phyloP scores from a whole-genome alignment of 805 yeast genomes.

The Lachancea sp. region DNA sequence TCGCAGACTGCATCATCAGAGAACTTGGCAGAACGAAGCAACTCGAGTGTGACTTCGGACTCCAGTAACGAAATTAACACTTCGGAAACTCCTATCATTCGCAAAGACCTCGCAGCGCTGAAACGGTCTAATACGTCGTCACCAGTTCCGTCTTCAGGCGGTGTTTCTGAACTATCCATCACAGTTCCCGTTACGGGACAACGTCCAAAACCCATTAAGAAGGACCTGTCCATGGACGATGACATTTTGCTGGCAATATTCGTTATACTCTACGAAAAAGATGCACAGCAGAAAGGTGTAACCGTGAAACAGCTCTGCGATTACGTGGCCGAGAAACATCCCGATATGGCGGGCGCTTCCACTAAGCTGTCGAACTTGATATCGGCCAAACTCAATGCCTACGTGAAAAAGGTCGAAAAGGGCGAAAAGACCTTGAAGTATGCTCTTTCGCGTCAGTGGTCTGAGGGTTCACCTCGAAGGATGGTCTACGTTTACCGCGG shows the following conservation, averaged over 20 bases:
- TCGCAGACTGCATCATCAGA: conserved; percentile 1
- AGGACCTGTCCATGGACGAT: conserved; percentile 53
- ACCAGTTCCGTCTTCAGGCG: conserved; percentile 11
- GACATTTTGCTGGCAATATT: conserved; percentile 72
- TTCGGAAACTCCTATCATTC: conserved; percentile 2
- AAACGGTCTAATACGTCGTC: conserved; percentile 3
- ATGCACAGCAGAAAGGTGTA: conserved; percentile 68
- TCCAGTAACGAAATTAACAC: neutral
- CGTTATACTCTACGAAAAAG: conserved; percentile 61
- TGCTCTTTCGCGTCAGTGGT: conserved; percentile 83
- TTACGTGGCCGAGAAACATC: conserved; percentile 63
- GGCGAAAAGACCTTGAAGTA: conserved; percentile 69
- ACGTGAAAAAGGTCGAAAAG: conserved; percentile 77
- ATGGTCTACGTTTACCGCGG: conserved; percentile 87
- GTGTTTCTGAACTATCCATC: conserved; percentile 45
- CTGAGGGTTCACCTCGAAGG: conserved; percentile 81
- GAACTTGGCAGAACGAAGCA: conserved; percentile 1
- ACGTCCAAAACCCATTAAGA: conserved; percentile 64
- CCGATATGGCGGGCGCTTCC: conserved; percentile 75
- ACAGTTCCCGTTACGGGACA: conserved; percentile 77
- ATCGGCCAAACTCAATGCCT: conserved; percentile 77
- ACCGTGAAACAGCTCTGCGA: conserved; percentile 88
- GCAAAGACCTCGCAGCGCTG: conserved; percentile 2
- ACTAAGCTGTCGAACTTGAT: conserved; percentile 77
- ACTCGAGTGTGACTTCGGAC: conserved; percentile 1